Base-by-base conservation (phyloP, 2,329 filamentous ascomycete species). In the Trichoderma sp. region DNA sequence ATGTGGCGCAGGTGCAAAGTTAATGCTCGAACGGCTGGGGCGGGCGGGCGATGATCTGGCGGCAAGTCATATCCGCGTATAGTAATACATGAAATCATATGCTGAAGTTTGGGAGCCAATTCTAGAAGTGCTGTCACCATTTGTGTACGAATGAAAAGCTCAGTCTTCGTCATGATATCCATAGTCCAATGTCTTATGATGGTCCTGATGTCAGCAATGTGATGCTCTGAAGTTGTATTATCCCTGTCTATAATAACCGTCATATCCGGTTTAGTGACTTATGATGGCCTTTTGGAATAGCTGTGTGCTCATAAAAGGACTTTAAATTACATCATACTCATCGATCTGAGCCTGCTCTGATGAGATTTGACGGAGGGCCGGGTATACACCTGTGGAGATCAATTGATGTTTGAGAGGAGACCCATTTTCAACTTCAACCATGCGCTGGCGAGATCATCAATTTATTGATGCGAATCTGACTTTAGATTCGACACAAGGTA, bases 1-100 rank as follows among this genome's bases (percentile, higher is more conserved):
- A 34, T 62, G 66, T 69, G 66, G 66, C 34, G 66, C 57, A 69
- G 66, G 39, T 69, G 66, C 4, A 67, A 67, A 67, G 50, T 43
- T 67, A 43, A 67, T 67, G 23, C 26, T 32, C 7, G 28, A 8
- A 8, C 28, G 28, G 28, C 28, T 8, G 28, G 7, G 28, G 62
- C 43, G 30, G 28, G 62, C 43, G 30, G 62, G 43, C 26, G 28
- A 65, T 65, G 28, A 50, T 47, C 47, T 23, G 30, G 64, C 15
- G n/a, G n/a, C n/a, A 59, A 20, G 47, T 55, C 64, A 36, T 7
- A 67, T 28, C 64, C 64, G 47, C 50, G 64, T 67, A 39, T 57
- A 20, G 11, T 9, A 65, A 11, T 17, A 23, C 12, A 59, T 32
- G 28, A 30, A 30, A 58, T n/a, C 32, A 23, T 63, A 43, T 17